phyloP scores from a whole-genome alignment of 495 filamentous ascomycete genomes.

The Penicillium silybi region DNA sequence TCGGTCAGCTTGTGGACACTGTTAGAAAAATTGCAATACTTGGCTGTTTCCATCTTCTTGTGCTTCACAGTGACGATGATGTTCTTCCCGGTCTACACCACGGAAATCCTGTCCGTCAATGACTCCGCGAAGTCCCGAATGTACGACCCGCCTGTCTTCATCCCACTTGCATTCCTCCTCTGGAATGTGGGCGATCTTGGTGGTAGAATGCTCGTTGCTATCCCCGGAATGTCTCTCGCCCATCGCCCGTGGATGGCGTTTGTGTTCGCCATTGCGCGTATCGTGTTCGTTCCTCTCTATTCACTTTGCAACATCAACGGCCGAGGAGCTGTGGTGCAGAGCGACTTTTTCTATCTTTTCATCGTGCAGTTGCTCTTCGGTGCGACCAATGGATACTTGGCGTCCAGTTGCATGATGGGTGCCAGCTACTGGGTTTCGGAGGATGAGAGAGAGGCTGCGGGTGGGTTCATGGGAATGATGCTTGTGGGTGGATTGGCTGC shows the following conservation, averaged over 20 bases:
- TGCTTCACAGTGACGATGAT: slow-evolving; percentile 87
- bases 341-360: slow-evolving; percentile 84
- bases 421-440: slow-evolving; percentile 72
- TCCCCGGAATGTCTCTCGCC: slow-evolving; percentile 57
- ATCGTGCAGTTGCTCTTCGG: slow-evolving; percentile 83
- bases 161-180: slow-evolving; percentile 84
- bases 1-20: slow-evolving; percentile 62
- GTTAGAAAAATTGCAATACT: slow-evolving; percentile 68
- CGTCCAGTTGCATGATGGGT: slow-evolving; percentile 85
- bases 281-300: slow-evolving; percentile 79
- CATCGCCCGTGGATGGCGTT: slow-evolving; percentile 63
- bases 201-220: slow-evolving; percentile 67
- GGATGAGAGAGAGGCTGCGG: slow-evolving; percentile 79
- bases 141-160: slow-evolving; percentile 70
- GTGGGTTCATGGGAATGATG: slow-evolving; percentile 90
- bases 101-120: slow-evolving; percentile 70
- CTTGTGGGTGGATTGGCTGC: slow-evolving; percentile 77
- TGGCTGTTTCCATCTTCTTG: slow-evolving; percentile 65
- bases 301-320: slow-evolving; percentile 80
- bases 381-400: slow-evolving; percentile 78
- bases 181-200: slow-evolving; percentile 89
- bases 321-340: slow-evolving; percentile 61
- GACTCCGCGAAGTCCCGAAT: slow-evolving; percentile 50
- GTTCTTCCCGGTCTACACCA: slow-evolving; percentile 82
- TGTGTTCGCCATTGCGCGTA: slow-evolving; percentile 55